Evolutionary conservation across 768 basidiomycete species (phyloP).

Genomic region (Leucosporidium scottii): DNA sequence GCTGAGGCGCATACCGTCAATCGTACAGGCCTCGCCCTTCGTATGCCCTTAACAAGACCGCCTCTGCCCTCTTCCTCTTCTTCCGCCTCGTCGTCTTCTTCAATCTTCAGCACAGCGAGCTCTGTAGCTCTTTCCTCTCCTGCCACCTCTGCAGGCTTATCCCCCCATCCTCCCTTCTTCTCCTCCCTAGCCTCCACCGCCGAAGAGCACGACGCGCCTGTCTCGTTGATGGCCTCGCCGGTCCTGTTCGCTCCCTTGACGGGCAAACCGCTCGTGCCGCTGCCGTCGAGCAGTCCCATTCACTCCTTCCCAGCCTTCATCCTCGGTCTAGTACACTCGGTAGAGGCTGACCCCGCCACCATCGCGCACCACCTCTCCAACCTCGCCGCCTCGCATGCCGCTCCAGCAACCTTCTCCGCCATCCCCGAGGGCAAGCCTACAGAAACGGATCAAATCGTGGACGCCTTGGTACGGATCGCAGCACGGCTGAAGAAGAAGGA

Average conservation of each 20-base stretch:
- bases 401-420: conserved; percentile 17
- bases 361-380: conserved; percentile 30
- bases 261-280: not conserved
- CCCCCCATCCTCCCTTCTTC: too few relatives aligned
- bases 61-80: not conserved
- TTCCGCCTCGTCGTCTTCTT: not conserved
- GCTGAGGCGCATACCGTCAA: too few relatives aligned
- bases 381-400: conserved; percentile 23
- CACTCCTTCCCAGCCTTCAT: conserved; percentile 33
- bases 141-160: not conserved
- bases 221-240: not conserved
- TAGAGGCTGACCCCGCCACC: conserved; percentile 40
- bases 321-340: conserved; percentile 32
- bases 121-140: not conserved
- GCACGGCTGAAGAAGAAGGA: conserved; percentile 20
- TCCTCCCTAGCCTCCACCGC: not conserved
- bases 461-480: conserved; percentile 28
- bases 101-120: not conserved
- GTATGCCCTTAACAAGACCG: too few relatives aligned
- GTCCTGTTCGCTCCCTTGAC: not conserved
- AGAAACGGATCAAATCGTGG: conserved; percentile 35
- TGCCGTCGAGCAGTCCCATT: conserved; percentile 1
- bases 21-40: too few relatives aligned
- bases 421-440: conserved; percentile 10
- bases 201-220: not conserved